Conservation (phyloP, 2,329 filamentous ascomycete genomes). For the Colletotrichum cuscutae region DNA sequence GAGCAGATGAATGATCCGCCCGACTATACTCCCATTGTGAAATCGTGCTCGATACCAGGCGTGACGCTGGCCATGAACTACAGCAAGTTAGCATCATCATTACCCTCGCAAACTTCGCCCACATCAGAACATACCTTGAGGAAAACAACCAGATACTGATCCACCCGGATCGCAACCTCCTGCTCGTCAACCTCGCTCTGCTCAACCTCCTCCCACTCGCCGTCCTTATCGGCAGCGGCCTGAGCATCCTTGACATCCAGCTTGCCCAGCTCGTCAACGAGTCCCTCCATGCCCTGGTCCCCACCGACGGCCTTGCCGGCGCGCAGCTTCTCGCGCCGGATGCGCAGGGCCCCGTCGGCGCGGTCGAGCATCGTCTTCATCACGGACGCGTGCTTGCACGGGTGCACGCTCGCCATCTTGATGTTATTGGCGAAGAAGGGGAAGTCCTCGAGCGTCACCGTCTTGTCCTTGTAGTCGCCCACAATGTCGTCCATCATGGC, state of each 20-base stretch:
- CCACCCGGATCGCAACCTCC: slow-evolving; percentile 85
- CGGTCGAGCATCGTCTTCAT: slow-evolving; percentile 98
- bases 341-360: slow-evolving; percentile 90
- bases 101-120: neutral
- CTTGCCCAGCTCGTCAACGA: slow-evolving; percentile 83
- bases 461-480: slow-evolving; percentile 98
- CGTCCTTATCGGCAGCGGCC: slow-evolving; percentile 60
- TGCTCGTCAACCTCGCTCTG: slow-evolving; percentile 71
- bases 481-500: slow-evolving; percentile 98
- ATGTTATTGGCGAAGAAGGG: slow-evolving; percentile 91
- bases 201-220: slow-evolving; percentile 73
- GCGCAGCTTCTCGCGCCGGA: slow-evolving; percentile 84
- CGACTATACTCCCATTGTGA: slow-evolving; percentile 88
- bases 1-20: neutral
- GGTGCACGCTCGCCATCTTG: slow-evolving; percentile 97
- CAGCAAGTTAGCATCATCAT: slow-evolving; percentile 39
- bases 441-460: slow-evolving; percentile 97
- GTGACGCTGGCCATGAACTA: slow-evolving; percentile 89
- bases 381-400: slow-evolving; percentile 95
- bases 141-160: slow-evolving; percentile 89
- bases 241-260: slow-evolving; percentile 67
- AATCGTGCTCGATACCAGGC: slow-evolving; percentile 96
- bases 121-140: slow-evolving; percentile 70
- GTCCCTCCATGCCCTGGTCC: slow-evolving; percentile 78
- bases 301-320: slow-evolving; percentile 61